Evolutionary conservation across 1,139 yeast species (phyloP).

Genomic region (Wickerhamomyces sp.): DNA sequence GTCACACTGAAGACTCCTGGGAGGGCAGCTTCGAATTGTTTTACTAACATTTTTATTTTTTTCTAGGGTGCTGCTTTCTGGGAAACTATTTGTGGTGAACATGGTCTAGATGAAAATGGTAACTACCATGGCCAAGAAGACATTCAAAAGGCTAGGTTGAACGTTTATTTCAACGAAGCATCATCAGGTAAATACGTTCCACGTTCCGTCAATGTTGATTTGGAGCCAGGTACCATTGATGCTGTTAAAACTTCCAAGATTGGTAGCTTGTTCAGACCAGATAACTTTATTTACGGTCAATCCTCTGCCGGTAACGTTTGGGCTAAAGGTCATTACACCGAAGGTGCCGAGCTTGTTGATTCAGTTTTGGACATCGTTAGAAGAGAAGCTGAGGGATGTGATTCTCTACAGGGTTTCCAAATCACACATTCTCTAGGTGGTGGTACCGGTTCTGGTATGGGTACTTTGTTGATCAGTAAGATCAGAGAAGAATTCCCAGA

Average conservation of each 20-base stretch:
- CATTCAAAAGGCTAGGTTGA: slow-evolving; percentile 83
- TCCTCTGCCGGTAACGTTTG: slow-evolving; percentile 99
- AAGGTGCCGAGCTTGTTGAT: slow-evolving; percentile 92
- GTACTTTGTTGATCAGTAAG: slow-evolving; percentile 89
- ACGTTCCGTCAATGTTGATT: slow-evolving; percentile 95
- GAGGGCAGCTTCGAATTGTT: neutral
- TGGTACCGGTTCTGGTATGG: slow-evolving; percentile 99
- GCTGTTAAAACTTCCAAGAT: slow-evolving; percentile 93
- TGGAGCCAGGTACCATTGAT: slow-evolving; percentile 96
- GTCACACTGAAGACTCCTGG: too few relatives aligned
- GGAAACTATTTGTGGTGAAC: slow-evolving; percentile 97
- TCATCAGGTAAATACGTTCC: slow-evolving; percentile 97
- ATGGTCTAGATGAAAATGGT: slow-evolving; percentile 86
- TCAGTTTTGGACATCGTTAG: slow-evolving; percentile 93
- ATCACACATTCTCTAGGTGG: slow-evolving; percentile 98
- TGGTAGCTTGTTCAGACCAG: slow-evolving; percentile 94
- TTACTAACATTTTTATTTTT: slow-evolving; percentile 26
- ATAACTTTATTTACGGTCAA: slow-evolving; percentile 92
- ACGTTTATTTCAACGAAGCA: slow-evolving; percentile 94
- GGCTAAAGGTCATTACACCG: slow-evolving; percentile 98
- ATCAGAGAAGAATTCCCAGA: slow-evolving; percentile 92
- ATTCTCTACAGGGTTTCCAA: slow-evolving; percentile 94
- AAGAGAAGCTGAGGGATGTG: slow-evolving; percentile 96
- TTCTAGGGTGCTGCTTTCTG: slow-evolving; percentile 87
- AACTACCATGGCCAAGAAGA: slow-evolving; percentile 65